phyloP scores from a whole-genome alignment of 2,329 filamentous ascomycete genomes.

The Ophiosphaerella herpotricha region DNA sequence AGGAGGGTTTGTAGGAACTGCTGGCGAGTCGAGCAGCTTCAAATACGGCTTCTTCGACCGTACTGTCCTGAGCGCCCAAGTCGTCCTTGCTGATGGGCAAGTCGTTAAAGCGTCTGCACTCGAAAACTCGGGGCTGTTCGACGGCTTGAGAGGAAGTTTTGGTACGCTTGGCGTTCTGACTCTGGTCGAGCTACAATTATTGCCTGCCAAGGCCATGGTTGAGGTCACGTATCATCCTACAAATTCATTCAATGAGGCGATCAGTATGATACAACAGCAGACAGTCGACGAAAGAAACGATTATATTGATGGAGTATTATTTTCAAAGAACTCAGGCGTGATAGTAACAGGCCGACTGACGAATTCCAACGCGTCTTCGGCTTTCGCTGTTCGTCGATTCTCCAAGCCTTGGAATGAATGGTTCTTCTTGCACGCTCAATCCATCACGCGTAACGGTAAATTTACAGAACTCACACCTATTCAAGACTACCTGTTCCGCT shows the following conservation, averaged over 20 bases:
- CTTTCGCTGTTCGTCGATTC: constrained; percentile 51
- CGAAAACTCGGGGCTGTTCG: constrained; percentile 60
- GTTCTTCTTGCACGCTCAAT: constrained; percentile 70
- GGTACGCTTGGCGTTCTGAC: constrained; percentile 67
- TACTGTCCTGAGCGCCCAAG: constrained; percentile 66
- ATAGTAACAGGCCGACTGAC: constrained; percentile 65
- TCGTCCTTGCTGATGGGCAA: constrained; percentile 64
- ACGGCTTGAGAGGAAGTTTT: constrained; percentile 62
- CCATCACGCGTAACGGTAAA: constrained; percentile 8
- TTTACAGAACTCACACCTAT: constrained; percentile 52
- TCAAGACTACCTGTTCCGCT: constrained; percentile 63
- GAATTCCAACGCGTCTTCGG: constrained; percentile 44
- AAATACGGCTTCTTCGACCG: constrained; percentile 69
- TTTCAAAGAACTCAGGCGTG: constrained; percentile 58
- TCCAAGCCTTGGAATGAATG: constrained; percentile 66
- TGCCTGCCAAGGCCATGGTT: constrained; percentile 60
- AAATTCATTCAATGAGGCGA: constrained; percentile 55
- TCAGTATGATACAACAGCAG: constrained; percentile 54
- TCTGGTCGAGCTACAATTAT: constrained; percentile 61
- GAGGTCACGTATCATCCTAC: constrained; percentile 65
- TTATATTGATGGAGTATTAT: constrained; percentile 72
- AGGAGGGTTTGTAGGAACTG: constrained; percentile 69
- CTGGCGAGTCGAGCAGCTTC: constrained; percentile 70
- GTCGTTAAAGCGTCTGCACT: constrained; percentile 54
- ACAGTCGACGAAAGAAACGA: constrained; percentile 54